Evolutionary conservation across 495 filamentous ascomycete species (phyloP), one percentile per base, ranked within the genome.

Genomic region (Polyplosphaeria fusca): DNA sequence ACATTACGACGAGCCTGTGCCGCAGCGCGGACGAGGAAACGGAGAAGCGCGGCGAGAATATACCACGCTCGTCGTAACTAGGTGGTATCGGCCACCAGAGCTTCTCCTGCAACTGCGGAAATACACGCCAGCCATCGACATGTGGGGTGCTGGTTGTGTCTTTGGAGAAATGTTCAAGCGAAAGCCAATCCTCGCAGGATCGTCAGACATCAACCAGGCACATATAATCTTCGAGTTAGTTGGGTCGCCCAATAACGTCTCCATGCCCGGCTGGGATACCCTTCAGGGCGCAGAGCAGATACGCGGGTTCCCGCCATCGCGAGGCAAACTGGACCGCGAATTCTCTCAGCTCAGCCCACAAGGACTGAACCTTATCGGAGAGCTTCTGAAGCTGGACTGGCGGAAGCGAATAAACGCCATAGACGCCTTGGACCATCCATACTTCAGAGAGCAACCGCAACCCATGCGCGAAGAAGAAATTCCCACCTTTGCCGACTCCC

Each of bases 101-200:
- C 78, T 99, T 7, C 76, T 99, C 20, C 76, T 99, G 30, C 85
- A 89, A 43, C 78, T 97, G 11, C 85, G 86, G 57, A 79, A 78
- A 52, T 99, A 99, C 68, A 99, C 93, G 27, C 87, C 93, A 20
- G 91, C 93, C 2, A 95, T 99, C 68, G 93, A 99, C 71, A 80
- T 97, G 77, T 99, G 93, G 93, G 93, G 93, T 67, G 91, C 95
- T 64, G 92, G 89, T 25, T 96, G 93, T 68, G 90, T 99, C 11
- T 96, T 99, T 69, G 93, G 90, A 26, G 93, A 99, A 71, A 99
- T 99, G 93, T 87, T 97, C 56, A 84, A 88, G 62, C 83, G 90
- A 45, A 95, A 89, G 67, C 93, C 93, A 0, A 96, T 99, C 42
- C 80, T 99, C 22, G 82, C 89, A 2, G 93, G 93, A 3, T 88